Evolutionary conservation across 2,329 filamentous ascomycete genomes (phyloP), one percentile per base, ranked within the genome.

Genomic region (Diaporthe citrichinensis): DNA sequence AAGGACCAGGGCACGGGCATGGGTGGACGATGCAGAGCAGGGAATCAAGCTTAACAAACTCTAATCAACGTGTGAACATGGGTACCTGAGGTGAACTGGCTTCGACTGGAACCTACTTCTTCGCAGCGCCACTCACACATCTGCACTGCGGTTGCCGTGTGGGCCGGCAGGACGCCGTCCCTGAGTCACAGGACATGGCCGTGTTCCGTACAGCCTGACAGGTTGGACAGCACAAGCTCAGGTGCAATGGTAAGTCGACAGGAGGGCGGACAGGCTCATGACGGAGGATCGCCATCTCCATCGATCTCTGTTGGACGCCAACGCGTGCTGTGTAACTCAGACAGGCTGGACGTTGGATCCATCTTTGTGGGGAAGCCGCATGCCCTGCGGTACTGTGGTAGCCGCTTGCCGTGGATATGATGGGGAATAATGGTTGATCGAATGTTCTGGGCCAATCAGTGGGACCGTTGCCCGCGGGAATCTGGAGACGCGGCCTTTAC

Each of bases 21-120:
- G 55, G 51, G 53, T 46, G 23, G 53, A 31, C 23, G 53, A 57
- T 44, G 36, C 39, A 34, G 36, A 57, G 51, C 55, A 72, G 51
- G 68, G 68, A 72, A 74, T 28, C 46, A 71, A 41, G 53, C 61
- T 71, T 74, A 41, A 74, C 53, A 39, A 58, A 69, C 65, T 74
- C 61, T 69, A 55, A 58, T 59, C 55, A 69, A 59, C 51, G 49
- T 46, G 72, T 58, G 39, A 39, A 51, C 57, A 46, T 58, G 65
- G 65, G 49, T 55, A 55, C 65, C 31, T 36, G 14, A 12, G 34
- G 23, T 55, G 31, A 55, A 55, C 49, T 41, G 46, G 46, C 20
- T 20, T 49, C 61, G 61, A 12, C 72, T 46, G 3, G 49, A 46
- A 44, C 39, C 23, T 57, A 44, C 72, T 67, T 67, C 31, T 58